These are phyloP conservation scores for Pichia exigua DNA, from an alignment of 805 yeast genomes.

Conservation along the genomic window DNA sequence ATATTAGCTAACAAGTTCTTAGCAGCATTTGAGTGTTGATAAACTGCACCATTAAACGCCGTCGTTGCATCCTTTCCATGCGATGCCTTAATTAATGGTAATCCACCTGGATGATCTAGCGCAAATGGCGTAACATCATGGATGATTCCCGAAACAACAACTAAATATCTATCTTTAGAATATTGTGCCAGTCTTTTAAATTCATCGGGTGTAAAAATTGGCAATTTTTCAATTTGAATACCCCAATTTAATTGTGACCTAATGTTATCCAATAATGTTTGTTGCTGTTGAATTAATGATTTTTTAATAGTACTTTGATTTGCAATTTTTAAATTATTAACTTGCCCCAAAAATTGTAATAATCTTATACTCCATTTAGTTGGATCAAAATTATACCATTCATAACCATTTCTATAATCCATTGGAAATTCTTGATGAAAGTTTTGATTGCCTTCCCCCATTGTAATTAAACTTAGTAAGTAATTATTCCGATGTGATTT, in stretches of 20 bases:
- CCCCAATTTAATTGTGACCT: conserved; percentile 87
- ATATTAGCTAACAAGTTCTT: conserved; percentile 83
- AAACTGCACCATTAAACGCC: conserved; percentile 93
- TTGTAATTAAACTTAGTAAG: conserved; percentile 54
- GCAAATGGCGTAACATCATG: conserved; percentile 91
- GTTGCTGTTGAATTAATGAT: conserved; percentile 74
- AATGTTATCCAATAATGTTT: conserved; percentile 68
- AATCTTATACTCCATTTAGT: conserved; percentile 66
- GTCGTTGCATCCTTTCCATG: conserved; percentile 91
- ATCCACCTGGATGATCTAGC: conserved; percentile 91
- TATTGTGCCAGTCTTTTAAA: conserved; percentile 33
- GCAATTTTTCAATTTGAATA: conserved; percentile 80
- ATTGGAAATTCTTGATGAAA: conserved; percentile 94
- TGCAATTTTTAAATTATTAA: conserved; percentile 48
- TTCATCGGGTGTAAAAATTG: conserved; percentile 47
- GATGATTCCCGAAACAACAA: conserved; percentile 82
- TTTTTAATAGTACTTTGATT: conserved; percentile 57
- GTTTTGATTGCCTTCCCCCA: conserved; percentile 89
- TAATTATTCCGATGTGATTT: conserved; percentile 69
- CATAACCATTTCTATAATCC: conserved; percentile 72
- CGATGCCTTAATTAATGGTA: conserved; percentile 66
- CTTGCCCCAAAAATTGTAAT: conserved; percentile 46
- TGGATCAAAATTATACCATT: conserved; percentile 77
- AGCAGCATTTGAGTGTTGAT: conserved; percentile 89
- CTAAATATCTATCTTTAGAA: conserved; percentile 39